Conservation (phyloP, 192 early-diverging fungal genomes). For the Backusella mclennaniae region DNA sequence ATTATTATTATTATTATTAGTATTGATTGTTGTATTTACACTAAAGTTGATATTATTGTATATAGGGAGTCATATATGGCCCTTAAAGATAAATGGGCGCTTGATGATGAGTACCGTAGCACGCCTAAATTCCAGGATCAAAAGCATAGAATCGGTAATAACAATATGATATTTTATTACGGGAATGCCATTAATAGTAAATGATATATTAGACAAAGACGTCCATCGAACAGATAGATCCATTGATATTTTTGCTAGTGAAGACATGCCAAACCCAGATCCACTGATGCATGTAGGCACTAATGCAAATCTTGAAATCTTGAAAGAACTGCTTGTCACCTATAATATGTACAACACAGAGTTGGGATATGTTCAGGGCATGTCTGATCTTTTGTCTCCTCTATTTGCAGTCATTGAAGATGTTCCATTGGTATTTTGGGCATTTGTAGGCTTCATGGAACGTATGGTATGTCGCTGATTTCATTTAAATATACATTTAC, state of each 20-base stretch:
- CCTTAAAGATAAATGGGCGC: slow-evolving; percentile 66
- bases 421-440: slow-evolving; percentile 93
- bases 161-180: neutral
- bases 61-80: slow-evolving; percentile 60
- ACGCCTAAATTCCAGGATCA: slow-evolving; percentile 68
- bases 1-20: neutral
- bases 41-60: neutral
- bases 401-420: slow-evolving; percentile 86
- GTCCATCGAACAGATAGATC: slow-evolving; percentile 94
- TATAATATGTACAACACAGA: slow-evolving; percentile 88
- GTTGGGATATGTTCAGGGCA: slow-evolving; percentile 94
- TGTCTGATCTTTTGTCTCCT: slow-evolving; percentile 93
- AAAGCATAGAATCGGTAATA: slow-evolving; percentile 57
- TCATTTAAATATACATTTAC: neutral
- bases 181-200: neutral
- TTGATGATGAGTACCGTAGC: slow-evolving; percentile 52
- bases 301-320: slow-evolving; percentile 77
- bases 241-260: slow-evolving; percentile 76
- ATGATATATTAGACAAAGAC: slow-evolving; percentile 74
- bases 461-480: slow-evolving; percentile 55
- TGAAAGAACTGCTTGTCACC: slow-evolving; percentile 90
- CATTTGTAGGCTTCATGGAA: slow-evolving; percentile 88
- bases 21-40: neutral
- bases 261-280: slow-evolving; percentile 55
- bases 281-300: slow-evolving; percentile 50